Evolutionary conservation across 768 basidiomycete genomes (phyloP), one percentile per base, ranked within the genome.

Genomic region (Rhizopogon rudus): DNA sequence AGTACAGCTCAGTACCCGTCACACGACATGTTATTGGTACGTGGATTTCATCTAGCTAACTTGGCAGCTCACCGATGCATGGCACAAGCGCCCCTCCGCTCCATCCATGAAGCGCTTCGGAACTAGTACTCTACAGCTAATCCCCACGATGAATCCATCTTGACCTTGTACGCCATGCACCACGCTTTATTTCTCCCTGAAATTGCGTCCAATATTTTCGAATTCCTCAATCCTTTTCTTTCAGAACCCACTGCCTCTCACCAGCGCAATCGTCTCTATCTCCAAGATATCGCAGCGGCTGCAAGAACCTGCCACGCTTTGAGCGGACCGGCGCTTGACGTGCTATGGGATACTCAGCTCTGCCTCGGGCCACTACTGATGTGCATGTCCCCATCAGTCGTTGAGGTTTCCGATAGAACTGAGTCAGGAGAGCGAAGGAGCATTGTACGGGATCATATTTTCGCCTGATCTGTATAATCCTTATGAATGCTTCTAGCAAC

Each of bases 301-400:
- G 55, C 54, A 5, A 22, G 16, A n/a, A 58, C 57, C 12, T 58
- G 50, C n/a, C 54, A 20, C 12, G 13, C 37, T 12, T 41, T 58
- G 28, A 58, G 16, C 16, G 48, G 39, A 16, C 46, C 54, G 6
- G 57, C 44, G 22, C 35, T 51, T 12, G 50, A 51, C 12, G 37
- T n/a, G 3, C 44, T 58, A 22, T 58, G 54, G 54, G n/a, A 31
- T 31, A 43, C 54, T 51, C 54, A 55, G 22, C 8, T 20, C 17
- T 55, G 22, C 22, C 37, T 55, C 12, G 54, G 40, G 25, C 54
- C 45, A 9, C 35, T 55, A 14, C 25, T 55, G 17, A 28, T 33
- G 48, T 31, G 49, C 49, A 40, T 55, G 28, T 16, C 25, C 4
- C 33, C 42, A 1, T 42, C 35, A 0, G 29, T 33, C 39, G 25